Conservation (phyloP, 192 early-diverging fungal species). For the Gigaspora rosea region DNA sequence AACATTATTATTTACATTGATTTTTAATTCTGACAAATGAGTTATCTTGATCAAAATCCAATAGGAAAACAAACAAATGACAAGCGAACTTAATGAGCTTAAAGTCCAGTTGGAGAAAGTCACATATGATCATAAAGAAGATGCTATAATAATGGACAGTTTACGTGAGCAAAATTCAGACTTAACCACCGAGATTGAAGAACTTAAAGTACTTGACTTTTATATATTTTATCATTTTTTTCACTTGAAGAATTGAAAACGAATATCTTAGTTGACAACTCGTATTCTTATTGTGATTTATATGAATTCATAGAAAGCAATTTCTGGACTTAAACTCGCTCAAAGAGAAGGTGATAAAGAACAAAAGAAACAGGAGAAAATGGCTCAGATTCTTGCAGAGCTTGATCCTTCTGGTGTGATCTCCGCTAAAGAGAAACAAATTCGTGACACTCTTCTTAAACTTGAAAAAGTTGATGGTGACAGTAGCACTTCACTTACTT, state of each 20-base stretch:
- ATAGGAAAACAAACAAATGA: conserved; percentile 75
- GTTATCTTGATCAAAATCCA: not conserved
- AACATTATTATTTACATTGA: not conserved
- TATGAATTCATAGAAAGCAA: not conserved
- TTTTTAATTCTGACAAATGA: not conserved
- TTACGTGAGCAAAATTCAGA: conserved; percentile 86
- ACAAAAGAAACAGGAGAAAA: conserved; percentile 79
- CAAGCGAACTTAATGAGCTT: conserved; percentile 70
- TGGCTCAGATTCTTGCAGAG: conserved; percentile 81
- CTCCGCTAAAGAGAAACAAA: conserved; percentile 73
- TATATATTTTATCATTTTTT: not conserved
- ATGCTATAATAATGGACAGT: conserved; percentile 84
- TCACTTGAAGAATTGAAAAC: not conserved
- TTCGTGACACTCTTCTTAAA: conserved; percentile 68
- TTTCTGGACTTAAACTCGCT: conserved; percentile 21
- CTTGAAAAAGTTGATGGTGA: conserved; percentile 65
- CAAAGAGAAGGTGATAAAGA: conserved; percentile 70
- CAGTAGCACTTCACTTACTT: conserved; percentile 39
- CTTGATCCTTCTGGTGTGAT: conserved; percentile 78
- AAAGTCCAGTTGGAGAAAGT: conserved; percentile 87
- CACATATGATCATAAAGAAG: conserved; percentile 87
- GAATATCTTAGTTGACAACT: not conserved
- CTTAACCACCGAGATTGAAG: conserved; percentile 71
- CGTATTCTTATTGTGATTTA: not conserved
- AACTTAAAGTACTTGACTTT: conserved; percentile 37